Evolutionary conservation across 2,329 filamentous ascomycete genomes (phyloP).

Genomic region (Pyricularia grisea): DNA sequence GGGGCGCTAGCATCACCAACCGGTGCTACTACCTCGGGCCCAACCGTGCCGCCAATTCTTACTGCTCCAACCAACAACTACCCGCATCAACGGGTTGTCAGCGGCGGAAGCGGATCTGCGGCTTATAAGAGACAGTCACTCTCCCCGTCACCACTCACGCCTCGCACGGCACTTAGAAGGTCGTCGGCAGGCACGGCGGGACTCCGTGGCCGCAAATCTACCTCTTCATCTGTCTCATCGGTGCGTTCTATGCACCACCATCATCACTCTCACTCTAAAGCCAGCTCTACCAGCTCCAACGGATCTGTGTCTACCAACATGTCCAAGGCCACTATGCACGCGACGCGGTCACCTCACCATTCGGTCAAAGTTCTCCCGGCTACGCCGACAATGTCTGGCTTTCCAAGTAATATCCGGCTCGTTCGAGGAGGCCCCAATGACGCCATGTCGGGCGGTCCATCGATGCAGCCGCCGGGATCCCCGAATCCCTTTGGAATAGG

Average conservation of each 20-base stretch:
- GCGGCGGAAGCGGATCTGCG: conserved; percentile 14
- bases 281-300: conserved; percentile 82
- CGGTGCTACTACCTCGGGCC: not conserved
- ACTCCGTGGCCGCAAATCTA: conserved; percentile 86
- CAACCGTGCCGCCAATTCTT: not conserved
- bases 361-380: conserved; percentile 93
- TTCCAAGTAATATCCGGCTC: conserved; percentile 79
- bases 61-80: not conserved
- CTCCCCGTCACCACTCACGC: conserved; percentile 80
- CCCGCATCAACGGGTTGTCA: conserved; percentile 8
- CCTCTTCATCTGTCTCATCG: conserved; percentile 88
- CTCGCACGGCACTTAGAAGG: conserved; percentile 75
- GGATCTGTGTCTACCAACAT: conserved; percentile 60
- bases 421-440: conserved; percentile 58
- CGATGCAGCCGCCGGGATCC: conserved; percentile 35
- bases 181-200: conserved; percentile 72
- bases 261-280: conserved; percentile 83
- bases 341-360: conserved; percentile 69
- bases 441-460: conserved; percentile 33
- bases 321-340: conserved; percentile 55
- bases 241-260: conserved; percentile 86
- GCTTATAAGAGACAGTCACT: conserved; percentile 68
- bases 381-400: conserved; percentile 58
- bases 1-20: conserved; percentile 8
- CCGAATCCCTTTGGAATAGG: conserved; percentile 44